phyloP scores from a whole-genome alignment of 1,284 basidiomycete species.

The Ustilago cynodontis region DNA sequence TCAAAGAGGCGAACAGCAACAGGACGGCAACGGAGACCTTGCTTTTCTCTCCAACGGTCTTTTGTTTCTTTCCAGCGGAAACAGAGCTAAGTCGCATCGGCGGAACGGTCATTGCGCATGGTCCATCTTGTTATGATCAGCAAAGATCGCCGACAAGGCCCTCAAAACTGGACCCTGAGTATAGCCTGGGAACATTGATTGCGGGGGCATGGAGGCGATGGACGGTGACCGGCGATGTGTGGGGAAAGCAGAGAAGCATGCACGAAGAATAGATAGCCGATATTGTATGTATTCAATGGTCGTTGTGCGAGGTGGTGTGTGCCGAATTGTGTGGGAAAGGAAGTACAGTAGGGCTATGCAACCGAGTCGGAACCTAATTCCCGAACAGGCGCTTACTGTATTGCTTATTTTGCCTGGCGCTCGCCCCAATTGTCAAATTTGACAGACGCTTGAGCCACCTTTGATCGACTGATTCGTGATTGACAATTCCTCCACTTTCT shows the following conservation, averaged over 20 bases:
- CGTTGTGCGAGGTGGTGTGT: too few relatives aligned
- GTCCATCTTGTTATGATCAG: neutral
- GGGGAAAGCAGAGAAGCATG: neutral
- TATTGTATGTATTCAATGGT: neutral
- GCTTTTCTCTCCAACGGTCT: neutral
- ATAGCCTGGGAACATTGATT: neutral
- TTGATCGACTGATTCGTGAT: too few relatives aligned
- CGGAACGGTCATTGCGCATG: neutral
- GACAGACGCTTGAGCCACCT: too few relatives aligned
- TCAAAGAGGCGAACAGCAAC: neutral
- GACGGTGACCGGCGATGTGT: conserved; percentile 11
- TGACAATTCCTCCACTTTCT: neutral
- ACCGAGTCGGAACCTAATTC: too few relatives aligned
- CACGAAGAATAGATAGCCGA: neutral
- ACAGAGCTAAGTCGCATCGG: neutral
- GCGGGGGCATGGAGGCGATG: neutral
- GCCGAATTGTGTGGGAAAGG: too few relatives aligned
- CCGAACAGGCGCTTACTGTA: too few relatives aligned
- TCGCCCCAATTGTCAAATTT: too few relatives aligned
- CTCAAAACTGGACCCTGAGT: too few relatives aligned
- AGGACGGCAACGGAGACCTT: neutral
- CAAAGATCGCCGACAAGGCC: neutral
- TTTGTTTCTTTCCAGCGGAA: neutral
- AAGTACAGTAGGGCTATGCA: too few relatives aligned
- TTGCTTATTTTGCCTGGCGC: too few relatives aligned